phyloP scores from a whole-genome alignment of 257 asterid genomes.

The Ophiorrhiza pumila region DNA sequence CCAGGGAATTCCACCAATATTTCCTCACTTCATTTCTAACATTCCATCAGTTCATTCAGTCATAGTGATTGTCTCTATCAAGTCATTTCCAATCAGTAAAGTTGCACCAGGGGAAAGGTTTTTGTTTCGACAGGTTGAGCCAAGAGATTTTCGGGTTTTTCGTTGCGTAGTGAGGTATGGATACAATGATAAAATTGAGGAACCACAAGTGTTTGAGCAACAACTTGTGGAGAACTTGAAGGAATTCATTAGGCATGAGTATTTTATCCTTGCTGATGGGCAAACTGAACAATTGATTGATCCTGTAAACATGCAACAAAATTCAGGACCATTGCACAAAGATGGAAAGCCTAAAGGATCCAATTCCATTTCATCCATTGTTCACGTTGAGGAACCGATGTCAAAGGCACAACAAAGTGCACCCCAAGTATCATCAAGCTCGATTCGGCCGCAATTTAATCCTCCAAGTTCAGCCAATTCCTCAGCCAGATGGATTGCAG shows the following conservation, averaged over 20 bases:
- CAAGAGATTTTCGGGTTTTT: conserved; percentile 37
- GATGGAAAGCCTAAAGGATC: conserved; percentile 23
- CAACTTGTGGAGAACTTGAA: conserved; percentile 43
- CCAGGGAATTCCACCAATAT: conserved; percentile 75
- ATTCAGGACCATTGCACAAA: conserved; percentile 21
- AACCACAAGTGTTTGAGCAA: conserved; percentile 43
- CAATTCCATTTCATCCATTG: conserved; percentile 19
- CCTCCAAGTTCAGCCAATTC: conserved; percentile 19
- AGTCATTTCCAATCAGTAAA: conserved; percentile 62
- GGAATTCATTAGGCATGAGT: conserved; percentile 47
- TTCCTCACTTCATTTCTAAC: conserved; percentile 56
- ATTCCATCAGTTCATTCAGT: conserved; percentile 57
- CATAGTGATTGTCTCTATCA: conserved; percentile 58
- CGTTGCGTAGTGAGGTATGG: conserved; percentile 73
- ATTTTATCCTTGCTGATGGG: conserved; percentile 29
- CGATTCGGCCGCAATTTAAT: conserved; percentile 36
- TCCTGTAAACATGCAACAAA: not conserved
- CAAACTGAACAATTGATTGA: conserved; percentile 11
- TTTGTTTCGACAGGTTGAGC: conserved; percentile 60
- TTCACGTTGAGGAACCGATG: conserved; percentile 35
- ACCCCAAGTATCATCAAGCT: conserved; percentile 33
- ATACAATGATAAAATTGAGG: conserved; percentile 55
- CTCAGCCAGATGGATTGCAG: conserved; percentile 10
- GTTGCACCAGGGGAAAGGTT: conserved; percentile 52
- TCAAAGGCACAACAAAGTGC: conserved; percentile 15